These are phyloP conservation scores for Coleophoma cylindrospora DNA, from an alignment of 2,329 filamentous ascomycete genomes.

Conservation along the genomic window DNA sequence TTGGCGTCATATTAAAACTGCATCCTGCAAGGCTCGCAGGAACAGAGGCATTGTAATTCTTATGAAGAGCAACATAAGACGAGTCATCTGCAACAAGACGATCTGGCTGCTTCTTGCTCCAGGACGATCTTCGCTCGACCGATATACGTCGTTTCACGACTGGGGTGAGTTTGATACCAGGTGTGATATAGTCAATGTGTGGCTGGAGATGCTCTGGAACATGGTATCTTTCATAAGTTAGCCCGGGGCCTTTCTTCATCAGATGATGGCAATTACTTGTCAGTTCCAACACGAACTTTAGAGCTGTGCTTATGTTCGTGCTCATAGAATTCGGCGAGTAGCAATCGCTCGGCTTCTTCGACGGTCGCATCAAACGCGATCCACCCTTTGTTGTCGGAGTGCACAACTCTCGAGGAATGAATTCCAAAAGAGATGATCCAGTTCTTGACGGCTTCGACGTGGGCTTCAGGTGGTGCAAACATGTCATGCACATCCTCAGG, in stretches of 20 bases:
- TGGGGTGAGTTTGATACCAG: conserved; percentile 31
- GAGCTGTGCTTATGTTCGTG: conserved; percentile 24
- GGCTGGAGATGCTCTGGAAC: conserved; percentile 33
- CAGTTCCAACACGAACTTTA: conserved; percentile 26
- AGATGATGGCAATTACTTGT: conserved; percentile 18
- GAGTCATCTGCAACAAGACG: background rate
- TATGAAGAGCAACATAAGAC: background rate
- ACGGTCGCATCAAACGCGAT: conserved; percentile 29
- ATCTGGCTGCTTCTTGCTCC: background rate
- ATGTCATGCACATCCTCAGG: conserved; percentile 12
- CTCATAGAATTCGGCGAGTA: conserved; percentile 28
- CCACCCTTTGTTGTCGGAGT: conserved; percentile 28
- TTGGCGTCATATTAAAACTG: conserved; percentile 4
- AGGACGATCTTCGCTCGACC: conserved; percentile 2
- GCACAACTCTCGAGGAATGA: conserved; percentile 21
- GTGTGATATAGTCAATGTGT: conserved; percentile 43
- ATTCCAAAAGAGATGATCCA: conserved; percentile 30
- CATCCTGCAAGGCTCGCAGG: background rate
- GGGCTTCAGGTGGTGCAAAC: conserved; percentile 26
- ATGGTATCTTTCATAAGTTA: conserved; percentile 26
- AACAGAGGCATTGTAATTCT: background rate
- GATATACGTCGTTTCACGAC: conserved; percentile 11
- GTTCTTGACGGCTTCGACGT: conserved; percentile 22
- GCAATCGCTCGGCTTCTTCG: conserved; percentile 26
- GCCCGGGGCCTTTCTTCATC: background rate